These are phyloP conservation scores for Verticillium albo-atrum DNA, from an alignment of 2,329 filamentous ascomycete species.

Conservation along the genomic window DNA sequence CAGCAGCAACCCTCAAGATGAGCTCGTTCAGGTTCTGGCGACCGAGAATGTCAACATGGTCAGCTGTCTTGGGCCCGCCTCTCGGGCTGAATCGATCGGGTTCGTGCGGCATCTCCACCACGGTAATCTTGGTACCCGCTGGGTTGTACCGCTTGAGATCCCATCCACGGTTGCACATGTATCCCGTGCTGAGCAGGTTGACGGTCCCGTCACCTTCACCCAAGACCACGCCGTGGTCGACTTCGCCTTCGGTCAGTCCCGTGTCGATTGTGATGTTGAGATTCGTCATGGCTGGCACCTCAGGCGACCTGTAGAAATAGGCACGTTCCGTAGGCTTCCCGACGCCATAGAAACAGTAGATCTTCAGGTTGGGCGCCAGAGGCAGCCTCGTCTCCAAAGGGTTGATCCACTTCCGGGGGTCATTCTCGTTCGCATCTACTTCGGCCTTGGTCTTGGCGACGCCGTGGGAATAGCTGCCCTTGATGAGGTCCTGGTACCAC, in stretches of 20 bases:
- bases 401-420: constrained; percentile 86
- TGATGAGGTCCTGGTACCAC: constrained; percentile 77
- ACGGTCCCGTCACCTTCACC: constrained; percentile 97
- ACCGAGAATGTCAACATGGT: constrained; percentile 95
- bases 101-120: constrained; percentile 95
- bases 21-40: constrained; percentile 86
- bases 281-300: constrained; percentile 59
- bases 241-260: constrained; percentile 49
- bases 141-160: constrained; percentile 92
- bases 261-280: constrained; percentile 74
- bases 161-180: constrained; percentile 98
- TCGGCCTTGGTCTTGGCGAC: constrained; percentile 75
- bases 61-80: constrained; percentile 66
- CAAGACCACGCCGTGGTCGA: constrained; percentile 89
- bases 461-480: constrained; percentile 78
- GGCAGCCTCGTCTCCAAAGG: constrained; percentile 86
- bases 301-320: constrained; percentile 79
- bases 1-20: constrained; percentile 80
- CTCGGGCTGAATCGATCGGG: constrained; percentile 87
- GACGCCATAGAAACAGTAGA: constrained; percentile 96
- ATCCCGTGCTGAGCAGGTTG: constrained; percentile 83
- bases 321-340: constrained; percentile 90
- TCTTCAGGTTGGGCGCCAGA: constrained; percentile 81
- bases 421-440: constrained; percentile 77
- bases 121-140: constrained; percentile 71